Conservation (phyloP, 331 rosid species). For the Rhamnella rubrinervis region DNA sequence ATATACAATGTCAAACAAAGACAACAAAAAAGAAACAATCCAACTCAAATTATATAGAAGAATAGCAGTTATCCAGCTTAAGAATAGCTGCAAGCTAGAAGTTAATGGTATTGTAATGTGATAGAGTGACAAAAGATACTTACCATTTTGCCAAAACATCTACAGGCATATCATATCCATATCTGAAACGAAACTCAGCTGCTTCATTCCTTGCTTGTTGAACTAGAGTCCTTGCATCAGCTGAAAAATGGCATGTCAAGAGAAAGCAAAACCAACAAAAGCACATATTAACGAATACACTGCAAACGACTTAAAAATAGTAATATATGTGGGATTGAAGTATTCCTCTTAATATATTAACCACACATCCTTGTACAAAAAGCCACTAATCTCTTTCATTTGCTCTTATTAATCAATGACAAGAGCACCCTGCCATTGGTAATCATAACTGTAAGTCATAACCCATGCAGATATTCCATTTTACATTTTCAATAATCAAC, state of each 20-base stretch:
- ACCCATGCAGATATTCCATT: too few relatives aligned
- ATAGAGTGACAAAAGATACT: not conserved
- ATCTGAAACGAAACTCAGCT: slow-evolving; percentile 89
- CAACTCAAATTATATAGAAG: not conserved
- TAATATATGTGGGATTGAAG: not conserved
- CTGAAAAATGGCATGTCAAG: slow-evolving; percentile 44
- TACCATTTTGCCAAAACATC: slow-evolving; percentile 90
- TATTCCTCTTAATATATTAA: not conserved
- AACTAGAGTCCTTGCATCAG: slow-evolving; percentile 96
- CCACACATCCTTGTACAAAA: not conserved
- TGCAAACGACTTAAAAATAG: not conserved
- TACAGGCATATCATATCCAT: slow-evolving; percentile 97
- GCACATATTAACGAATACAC: not conserved
- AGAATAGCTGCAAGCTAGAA: not conserved
- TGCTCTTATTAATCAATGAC: not conserved
- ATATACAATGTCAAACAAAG: too few relatives aligned
- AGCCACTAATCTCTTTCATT: not conserved
- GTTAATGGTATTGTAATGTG: not conserved
- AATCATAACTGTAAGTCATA: too few relatives aligned
- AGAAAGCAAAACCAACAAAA: not conserved
- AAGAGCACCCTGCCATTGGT: not conserved
- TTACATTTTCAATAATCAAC: too few relatives aligned
- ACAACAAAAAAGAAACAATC: too few relatives aligned
- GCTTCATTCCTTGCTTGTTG: slow-evolving; percentile 99
- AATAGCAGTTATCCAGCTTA: not conserved